Conservation (phyloP, 2,329 filamentous ascomycete genomes). For the Fusarium sp. region DNA sequence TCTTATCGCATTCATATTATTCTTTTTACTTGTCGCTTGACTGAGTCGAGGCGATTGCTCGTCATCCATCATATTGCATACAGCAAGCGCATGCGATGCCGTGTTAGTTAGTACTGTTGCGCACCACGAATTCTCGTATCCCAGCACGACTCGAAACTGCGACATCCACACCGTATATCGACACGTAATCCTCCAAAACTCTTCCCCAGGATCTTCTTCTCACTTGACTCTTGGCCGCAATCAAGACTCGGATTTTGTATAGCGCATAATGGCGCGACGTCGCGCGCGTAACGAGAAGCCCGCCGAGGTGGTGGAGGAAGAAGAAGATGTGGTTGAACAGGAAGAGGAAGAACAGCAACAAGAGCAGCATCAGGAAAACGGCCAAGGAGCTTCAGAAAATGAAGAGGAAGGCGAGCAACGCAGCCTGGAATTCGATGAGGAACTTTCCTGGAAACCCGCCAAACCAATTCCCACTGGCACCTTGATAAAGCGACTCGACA, state of each 20-base stretch:
- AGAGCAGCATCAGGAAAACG: constrained; percentile 30
- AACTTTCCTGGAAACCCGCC: constrained; percentile 90
- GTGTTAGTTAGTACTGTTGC: constrained; percentile 38
- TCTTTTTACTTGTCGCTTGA: constrained; percentile 11
- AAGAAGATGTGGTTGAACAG: constrained; percentile 44
- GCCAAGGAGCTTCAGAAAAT: constrained; percentile 32
- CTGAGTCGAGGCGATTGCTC: constrained; percentile 2
- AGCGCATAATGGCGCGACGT: constrained; percentile 53
- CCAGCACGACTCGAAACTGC: constrained; percentile 34
- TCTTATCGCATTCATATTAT: constrained; percentile 9
- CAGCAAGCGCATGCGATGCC: constrained; percentile 41
- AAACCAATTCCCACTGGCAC: constrained; percentile 87
- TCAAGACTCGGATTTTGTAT: constrained; percentile 11
- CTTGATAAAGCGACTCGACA: constrained; percentile 82
- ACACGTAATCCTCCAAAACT: not conserved
- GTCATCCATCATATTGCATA: constrained; percentile 2
- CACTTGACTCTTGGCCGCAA: not conserved
- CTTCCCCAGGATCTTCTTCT: not conserved
- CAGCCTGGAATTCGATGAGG: constrained; percentile 81
- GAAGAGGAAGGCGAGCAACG: constrained; percentile 47
- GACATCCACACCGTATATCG: constrained; percentile 8
- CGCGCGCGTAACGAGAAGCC: constrained; percentile 51
- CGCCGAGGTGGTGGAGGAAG: constrained; percentile 47
- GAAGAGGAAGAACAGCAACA: constrained; percentile 37
- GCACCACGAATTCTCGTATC: constrained; percentile 36